phyloP scores from a whole-genome alignment of 768 basidiomycete species.

The Glaciozyma martinii region DNA sequence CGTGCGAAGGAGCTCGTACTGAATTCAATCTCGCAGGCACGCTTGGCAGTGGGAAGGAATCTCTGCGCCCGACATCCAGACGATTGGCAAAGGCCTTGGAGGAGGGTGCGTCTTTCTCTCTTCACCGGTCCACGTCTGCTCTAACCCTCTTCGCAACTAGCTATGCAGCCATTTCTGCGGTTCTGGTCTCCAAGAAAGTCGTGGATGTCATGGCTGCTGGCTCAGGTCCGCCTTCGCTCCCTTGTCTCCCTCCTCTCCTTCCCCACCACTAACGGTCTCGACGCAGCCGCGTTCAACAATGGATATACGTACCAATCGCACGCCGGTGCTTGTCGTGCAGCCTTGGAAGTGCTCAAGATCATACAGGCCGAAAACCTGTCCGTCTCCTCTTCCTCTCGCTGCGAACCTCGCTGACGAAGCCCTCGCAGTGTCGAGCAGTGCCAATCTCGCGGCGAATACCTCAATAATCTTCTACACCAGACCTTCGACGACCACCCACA shows the following conservation, averaged over 20 bases:
- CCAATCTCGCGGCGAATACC: background rate
- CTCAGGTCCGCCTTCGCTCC: background rate
- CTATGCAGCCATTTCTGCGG: conserved; percentile 30
- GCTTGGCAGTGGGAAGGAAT: conserved; percentile 32
- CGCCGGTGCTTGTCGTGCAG: conserved; percentile 28
- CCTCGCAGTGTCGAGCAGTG: conserved; percentile 7
- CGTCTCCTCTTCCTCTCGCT: background rate
- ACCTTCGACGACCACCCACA: background rate
- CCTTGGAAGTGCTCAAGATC: conserved; percentile 27
- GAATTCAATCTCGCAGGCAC: conserved; percentile 4
- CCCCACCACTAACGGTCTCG: too few relatives aligned
- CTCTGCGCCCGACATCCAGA: conserved; percentile 32
- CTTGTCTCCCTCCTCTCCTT: background rate
- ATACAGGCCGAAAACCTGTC: conserved; percentile 28
- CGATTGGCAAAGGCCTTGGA: conserved; percentile 32
- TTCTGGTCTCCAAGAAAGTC: conserved; percentile 29
- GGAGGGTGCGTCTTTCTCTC: conserved; percentile 13
- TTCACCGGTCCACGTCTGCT: background rate
- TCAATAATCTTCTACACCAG: background rate
- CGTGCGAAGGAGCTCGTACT: background rate
- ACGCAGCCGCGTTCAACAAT: conserved; percentile 25
- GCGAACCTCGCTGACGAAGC: too few relatives aligned
- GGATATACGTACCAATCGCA: conserved; percentile 33
- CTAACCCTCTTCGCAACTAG: background rate
- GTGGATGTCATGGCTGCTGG: conserved; percentile 25